phyloP scores from a whole-genome alignment of 2,329 filamentous ascomycete species.

The Pseudogymnoascus verrucosus region DNA sequence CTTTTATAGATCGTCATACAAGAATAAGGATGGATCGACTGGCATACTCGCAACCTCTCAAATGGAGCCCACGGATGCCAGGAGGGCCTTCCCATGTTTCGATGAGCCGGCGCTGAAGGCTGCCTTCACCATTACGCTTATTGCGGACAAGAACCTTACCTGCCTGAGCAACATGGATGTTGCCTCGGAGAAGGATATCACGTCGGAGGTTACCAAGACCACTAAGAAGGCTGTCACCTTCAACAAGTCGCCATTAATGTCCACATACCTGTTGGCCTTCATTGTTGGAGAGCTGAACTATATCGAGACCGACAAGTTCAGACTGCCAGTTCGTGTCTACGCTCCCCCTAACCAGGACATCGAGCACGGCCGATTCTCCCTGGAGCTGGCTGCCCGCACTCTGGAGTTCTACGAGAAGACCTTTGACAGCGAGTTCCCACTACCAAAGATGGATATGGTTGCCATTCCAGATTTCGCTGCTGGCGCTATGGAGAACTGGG shows the following conservation, averaged over 20 bases:
- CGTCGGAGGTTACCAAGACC: constrained; percentile 51
- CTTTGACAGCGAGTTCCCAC: constrained; percentile 77
- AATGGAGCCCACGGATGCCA: constrained; percentile 93
- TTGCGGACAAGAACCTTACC: constrained; percentile 84
- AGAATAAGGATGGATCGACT: constrained; percentile 67
- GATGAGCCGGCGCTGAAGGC: constrained; percentile 94
- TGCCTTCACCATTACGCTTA: constrained; percentile 80
- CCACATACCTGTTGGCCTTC: constrained; percentile 89
- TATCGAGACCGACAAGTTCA: constrained; percentile 85
- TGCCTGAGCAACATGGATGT: constrained; percentile 98
- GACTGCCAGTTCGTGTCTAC: constrained; percentile 88
- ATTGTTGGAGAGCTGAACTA: constrained; percentile 91
- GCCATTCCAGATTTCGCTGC: constrained; percentile 94
- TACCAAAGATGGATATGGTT: constrained; percentile 95
- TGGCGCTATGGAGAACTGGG: constrained; percentile 98
- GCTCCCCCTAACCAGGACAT: constrained; percentile 85
- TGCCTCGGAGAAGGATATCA: constrained; percentile 65
- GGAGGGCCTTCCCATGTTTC: constrained; percentile 90
- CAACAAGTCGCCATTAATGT: constrained; percentile 89
- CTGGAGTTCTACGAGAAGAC: constrained; percentile 93
- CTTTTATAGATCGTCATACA: constrained; percentile 94
- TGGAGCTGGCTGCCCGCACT: constrained; percentile 81
- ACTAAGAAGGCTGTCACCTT: constrained; percentile 84
- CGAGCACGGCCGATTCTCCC: constrained; percentile 82
- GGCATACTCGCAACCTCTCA: constrained; percentile 85